Evolutionary conservation across 2,329 filamentous ascomycete species (phyloP).

Genomic region (Fusarium xyrophilum): DNA sequence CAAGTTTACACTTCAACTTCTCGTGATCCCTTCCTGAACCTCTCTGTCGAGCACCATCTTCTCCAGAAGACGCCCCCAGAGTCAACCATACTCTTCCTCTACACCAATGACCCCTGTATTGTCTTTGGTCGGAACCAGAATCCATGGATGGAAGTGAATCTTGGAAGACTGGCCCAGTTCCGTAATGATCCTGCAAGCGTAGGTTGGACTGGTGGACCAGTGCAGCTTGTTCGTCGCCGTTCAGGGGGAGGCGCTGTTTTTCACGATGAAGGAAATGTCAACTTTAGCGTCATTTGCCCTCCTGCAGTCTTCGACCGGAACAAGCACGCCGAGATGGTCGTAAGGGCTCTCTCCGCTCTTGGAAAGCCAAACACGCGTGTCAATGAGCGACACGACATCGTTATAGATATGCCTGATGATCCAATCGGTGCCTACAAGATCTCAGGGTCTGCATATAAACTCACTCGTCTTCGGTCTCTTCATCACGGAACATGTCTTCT

Average conservation of each 20-base stretch:
- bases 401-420: constrained; percentile 61
- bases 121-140: constrained; percentile 98
- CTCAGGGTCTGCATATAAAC: constrained; percentile 93
- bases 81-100: constrained; percentile 83
- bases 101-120: constrained; percentile 85
- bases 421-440: constrained; percentile 69
- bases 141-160: constrained; percentile 90
- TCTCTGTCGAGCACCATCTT: constrained; percentile 91
- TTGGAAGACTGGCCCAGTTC: constrained; percentile 61
- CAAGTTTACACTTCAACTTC: constrained; percentile 77
- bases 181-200: constrained; percentile 29
- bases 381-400: constrained; percentile 93
- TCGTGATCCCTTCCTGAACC: constrained; percentile 82
- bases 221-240: constrained; percentile 77
- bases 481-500: constrained; percentile 95
- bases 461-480: constrained; percentile 79
- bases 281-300: constrained; percentile 91
- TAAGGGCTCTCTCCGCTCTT: constrained; percentile 73
- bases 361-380: constrained; percentile 70
- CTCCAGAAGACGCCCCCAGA: constrained; percentile 75
- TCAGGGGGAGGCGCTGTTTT: constrained; percentile 94
- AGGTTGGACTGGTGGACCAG: constrained; percentile 40
- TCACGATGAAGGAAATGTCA: constrained; percentile 91
- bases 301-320: constrained; percentile 78
- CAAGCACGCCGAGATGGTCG: constrained; percentile 91